Evolutionary conservation across 208 protist genomes (phyloP).

Genomic region (Trypanosoma theileri): DNA sequence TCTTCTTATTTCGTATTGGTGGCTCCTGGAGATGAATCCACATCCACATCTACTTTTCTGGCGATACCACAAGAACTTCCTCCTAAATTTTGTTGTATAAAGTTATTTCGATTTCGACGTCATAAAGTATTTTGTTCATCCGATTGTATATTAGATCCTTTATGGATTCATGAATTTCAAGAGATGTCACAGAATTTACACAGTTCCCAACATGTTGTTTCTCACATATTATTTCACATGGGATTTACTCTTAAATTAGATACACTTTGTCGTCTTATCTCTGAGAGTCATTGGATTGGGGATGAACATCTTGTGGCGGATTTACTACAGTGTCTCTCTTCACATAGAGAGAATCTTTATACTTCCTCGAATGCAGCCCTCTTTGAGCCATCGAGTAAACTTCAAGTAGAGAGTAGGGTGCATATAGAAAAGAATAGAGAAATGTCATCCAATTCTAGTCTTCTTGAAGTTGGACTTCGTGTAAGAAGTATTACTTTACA

Average conservation of each 20-base stretch:
- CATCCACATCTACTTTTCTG: neutral
- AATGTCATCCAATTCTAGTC: neutral
- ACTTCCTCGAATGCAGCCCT: neutral
- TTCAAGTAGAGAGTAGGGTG: neutral
- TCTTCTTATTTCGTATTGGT: conserved; percentile 15
- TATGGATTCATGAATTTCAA: conserved; percentile 13
- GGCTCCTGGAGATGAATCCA: neutral
- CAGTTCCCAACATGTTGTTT: conserved; percentile 17
- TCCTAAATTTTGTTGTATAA: conserved; percentile 9
- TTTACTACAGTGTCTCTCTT: neutral
- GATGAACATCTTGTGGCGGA: conserved; percentile 1
- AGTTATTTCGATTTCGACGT: conserved; percentile 3
- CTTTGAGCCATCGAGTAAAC: neutral
- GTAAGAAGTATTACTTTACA: neutral
- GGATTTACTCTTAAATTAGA: conserved; percentile 9
- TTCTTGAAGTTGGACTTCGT: conserved; percentile 11
- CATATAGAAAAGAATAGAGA: neutral
- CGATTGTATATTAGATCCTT: neutral
- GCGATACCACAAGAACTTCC: conserved; percentile 2
- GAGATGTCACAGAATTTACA: conserved; percentile 12
- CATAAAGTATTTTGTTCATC: neutral
- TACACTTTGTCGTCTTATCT: conserved; percentile 6
- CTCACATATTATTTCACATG: conserved; percentile 13
- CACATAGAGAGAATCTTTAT: neutral
- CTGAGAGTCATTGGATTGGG: conserved; percentile 15